Percentiles rank a stretch among this genome's conserved stretches.
Evolutionary conservation across 331 rosid genomes (phyloP).

Genomic region (Telfairia occidentalis): DNA sequence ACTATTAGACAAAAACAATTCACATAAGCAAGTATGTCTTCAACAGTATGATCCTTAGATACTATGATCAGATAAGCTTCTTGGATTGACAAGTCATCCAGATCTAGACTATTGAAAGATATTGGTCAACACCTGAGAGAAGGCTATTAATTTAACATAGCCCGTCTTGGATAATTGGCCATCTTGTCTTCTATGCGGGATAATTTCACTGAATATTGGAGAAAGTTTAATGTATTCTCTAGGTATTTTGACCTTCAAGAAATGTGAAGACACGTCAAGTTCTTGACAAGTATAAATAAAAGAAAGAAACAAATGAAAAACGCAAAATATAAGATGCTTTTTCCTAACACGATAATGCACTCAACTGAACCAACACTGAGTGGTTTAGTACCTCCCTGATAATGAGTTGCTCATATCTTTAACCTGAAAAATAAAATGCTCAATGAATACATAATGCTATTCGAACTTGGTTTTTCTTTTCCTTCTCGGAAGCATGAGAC

Average conservation of each 20-base stretch:
- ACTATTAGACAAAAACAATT: background rate
- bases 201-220: slow-evolving; percentile 70
- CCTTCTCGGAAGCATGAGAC: too few relatives aligned
- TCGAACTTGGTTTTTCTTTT: too few relatives aligned
- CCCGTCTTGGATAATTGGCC: slow-evolving; percentile 72
- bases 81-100: background rate
- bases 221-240: slow-evolving; percentile 79
- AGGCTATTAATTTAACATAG: slow-evolving; percentile 66
- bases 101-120: background rate
- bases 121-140: slow-evolving; percentile 63
- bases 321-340: background rate
- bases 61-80: background rate
- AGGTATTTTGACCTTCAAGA: slow-evolving; percentile 67
- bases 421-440: slow-evolving; percentile 36
- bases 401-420: slow-evolving; percentile 25
- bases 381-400: slow-evolving; percentile 52
- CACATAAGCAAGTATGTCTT: background rate
- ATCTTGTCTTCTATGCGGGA: slow-evolving; percentile 57
- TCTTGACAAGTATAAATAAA: background rate
- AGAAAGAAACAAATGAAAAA: background rate
- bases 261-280: slow-evolving; percentile 7
- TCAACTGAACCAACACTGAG: slow-evolving; percentile 7
- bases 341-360: background rate
- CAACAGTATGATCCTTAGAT: background rate
- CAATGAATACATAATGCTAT: background rate